Evolutionary conservation across 202 grass and related monocot genomes (phyloP).

Genomic region (Schoenoplectus tabernaemontani): DNA sequence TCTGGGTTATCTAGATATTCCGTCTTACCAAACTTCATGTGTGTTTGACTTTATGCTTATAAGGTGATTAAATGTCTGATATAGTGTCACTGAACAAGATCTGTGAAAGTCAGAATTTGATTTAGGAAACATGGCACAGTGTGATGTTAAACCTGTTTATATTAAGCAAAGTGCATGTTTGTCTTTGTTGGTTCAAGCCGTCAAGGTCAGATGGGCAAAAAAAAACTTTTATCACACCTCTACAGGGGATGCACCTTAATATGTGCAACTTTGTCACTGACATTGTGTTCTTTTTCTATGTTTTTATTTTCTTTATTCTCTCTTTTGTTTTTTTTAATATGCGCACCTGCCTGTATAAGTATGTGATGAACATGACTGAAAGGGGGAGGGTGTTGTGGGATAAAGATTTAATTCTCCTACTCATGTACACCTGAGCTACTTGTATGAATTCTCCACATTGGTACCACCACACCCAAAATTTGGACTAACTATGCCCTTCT

Average conservation of each 20-base stretch:
- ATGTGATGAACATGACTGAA: background rate
- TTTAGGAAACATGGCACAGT: background rate
- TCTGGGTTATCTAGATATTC: background rate
- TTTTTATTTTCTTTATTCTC: conserved; percentile 7
- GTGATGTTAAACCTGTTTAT: background rate
- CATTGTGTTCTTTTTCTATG: background rate
- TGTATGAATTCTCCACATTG: background rate
- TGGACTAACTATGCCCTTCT: conserved; percentile 15
- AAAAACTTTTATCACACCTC: background rate
- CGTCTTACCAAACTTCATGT: background rate
- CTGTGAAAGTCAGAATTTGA: background rate
- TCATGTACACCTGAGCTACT: background rate
- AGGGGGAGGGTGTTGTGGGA: background rate
- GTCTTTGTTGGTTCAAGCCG: background rate
- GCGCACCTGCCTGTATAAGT: background rate
- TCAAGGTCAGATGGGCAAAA: background rate
- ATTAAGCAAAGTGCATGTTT: background rate
- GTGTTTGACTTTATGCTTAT: background rate
- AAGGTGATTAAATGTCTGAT: background rate
- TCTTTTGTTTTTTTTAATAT: background rate
- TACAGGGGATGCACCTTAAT: background rate
- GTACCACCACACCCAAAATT: background rate
- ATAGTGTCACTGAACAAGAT: background rate
- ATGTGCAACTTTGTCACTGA: background rate
- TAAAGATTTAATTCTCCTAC: background rate